Conservation (phyloP, 495 filamentous ascomycete genomes). For the Sabuloglossum arenarium region DNA sequence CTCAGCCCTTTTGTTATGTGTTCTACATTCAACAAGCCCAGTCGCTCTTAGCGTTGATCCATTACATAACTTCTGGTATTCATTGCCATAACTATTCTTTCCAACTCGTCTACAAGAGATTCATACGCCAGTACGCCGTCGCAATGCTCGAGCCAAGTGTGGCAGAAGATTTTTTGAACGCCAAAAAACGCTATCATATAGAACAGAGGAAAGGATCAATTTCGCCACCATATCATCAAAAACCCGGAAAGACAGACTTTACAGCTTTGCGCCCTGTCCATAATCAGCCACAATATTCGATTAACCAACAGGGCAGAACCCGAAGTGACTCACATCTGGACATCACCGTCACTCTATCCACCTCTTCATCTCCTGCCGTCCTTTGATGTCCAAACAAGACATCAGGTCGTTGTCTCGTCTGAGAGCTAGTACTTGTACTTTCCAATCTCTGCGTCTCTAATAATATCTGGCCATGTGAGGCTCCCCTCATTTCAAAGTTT, state of each 20-base stretch:
- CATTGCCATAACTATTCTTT: no score
- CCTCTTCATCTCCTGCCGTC: not conserved
- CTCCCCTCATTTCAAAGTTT: not conserved
- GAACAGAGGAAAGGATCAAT: not conserved
- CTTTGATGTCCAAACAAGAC: not conserved
- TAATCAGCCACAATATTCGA: not conserved
- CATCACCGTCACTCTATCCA: not conserved
- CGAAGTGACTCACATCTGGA: not conserved
- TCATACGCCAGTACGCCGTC: no score
- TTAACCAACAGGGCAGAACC: not conserved
- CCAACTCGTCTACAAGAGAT: no score
- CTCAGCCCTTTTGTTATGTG: no score
- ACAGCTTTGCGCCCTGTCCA: not conserved
- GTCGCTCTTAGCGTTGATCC: no score
- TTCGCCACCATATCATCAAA: not conserved
- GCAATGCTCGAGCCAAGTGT: no score
- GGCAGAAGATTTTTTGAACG: no score
- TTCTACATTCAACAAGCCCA: no score
- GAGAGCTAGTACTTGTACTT: not conserved
- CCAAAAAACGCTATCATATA: no score
- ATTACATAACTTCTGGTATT: no score
- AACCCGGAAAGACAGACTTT: not conserved
- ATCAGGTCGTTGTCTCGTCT: not conserved
- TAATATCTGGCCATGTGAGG: not conserved
- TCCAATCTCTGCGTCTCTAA: not conserved